Evolutionary conservation across 768 basidiomycete species (phyloP).

Genomic region (Flagelloscypha sp.): DNA sequence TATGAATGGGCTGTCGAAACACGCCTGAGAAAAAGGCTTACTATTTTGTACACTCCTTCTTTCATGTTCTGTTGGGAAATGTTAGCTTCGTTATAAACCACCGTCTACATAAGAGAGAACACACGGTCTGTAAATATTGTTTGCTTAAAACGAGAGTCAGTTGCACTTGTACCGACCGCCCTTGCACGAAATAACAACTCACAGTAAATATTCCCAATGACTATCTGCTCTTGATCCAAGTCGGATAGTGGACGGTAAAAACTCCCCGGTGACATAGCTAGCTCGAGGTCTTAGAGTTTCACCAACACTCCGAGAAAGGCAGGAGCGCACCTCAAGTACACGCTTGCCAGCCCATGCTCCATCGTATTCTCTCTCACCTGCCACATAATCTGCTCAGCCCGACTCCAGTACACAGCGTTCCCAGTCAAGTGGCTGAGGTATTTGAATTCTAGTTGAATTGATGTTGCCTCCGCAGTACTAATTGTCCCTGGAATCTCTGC

Average conservation of each 20-base stretch:
- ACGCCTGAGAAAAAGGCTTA: slow-evolving; percentile 17
- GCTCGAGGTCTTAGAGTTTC: not conserved
- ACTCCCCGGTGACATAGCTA: slow-evolving; percentile 16
- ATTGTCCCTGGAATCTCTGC: slow-evolving; percentile 40
- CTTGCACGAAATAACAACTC: slow-evolving; percentile 15
- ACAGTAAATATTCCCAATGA: slow-evolving; percentile 72
- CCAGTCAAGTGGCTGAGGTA: slow-evolving; percentile 60
- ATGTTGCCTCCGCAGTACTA: slow-evolving; percentile 63
- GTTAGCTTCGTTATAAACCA: not conserved
- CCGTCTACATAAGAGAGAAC: slow-evolving; percentile 12
- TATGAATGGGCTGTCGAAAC: not conserved
- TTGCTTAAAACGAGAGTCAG: slow-evolving; percentile 26
- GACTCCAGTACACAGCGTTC: slow-evolving; percentile 58
- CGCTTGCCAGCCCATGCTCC: slow-evolving; percentile 56
- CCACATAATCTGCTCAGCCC: slow-evolving; percentile 57
- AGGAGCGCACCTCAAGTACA: slow-evolving; percentile 44
- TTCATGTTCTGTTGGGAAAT: slow-evolving; percentile 34
- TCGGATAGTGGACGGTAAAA: slow-evolving; percentile 49
- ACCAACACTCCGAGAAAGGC: not conserved
- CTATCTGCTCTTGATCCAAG: slow-evolving; percentile 75
- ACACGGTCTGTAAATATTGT: slow-evolving; percentile 59
- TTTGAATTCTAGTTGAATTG: slow-evolving; percentile 68
- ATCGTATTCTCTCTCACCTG: slow-evolving; percentile 43
- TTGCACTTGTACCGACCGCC: not conserved
- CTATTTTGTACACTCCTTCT: slow-evolving; percentile 55